Percentiles rank a stretch among this genome's conserved stretches.
These are phyloP conservation scores for Proteromonas lacertae DNA, from an alignment of 352 stramenopile species.

Conservation along the genomic window DNA sequence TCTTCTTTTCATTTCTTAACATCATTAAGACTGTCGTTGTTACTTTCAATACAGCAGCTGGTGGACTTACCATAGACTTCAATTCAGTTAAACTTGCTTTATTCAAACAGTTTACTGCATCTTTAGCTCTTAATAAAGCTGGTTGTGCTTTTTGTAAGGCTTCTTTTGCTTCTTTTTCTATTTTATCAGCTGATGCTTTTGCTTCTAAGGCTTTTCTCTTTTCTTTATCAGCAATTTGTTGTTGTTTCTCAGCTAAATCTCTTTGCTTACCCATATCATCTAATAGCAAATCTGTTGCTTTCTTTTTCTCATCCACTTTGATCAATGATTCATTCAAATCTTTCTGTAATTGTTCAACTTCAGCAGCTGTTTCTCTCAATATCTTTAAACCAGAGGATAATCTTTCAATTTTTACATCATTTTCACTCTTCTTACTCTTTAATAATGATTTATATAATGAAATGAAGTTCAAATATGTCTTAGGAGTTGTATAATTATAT, in stretches of 20 bases:
- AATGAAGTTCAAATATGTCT: conserved; percentile 42
- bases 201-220: conserved; percentile 58
- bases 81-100: conserved; percentile 45
- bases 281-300: conserved; percentile 32
- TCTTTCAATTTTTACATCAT: conserved; percentile 27
- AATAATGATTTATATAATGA: conserved; percentile 31
- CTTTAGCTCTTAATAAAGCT: conserved; percentile 26
- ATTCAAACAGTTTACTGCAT: conserved; percentile 30
- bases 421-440: conserved; percentile 32
- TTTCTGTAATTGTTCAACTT: conserved; percentile 35
- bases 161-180: conserved; percentile 38
- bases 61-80: conserved; percentile 43
- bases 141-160: conserved; percentile 45
- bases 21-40: conserved; percentile 54
- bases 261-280: conserved; percentile 59
- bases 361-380: conserved; percentile 30
- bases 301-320: conserved; percentile 50
- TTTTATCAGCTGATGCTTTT: conserved; percentile 44
- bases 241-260: conserved; percentile 30
- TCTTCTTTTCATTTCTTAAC: conserved; percentile 58
- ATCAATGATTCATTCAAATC: conserved; percentile 45
- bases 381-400: conserved; percentile 47
- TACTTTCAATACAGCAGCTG: conserved; percentile 29
- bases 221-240: conserved; percentile 30
- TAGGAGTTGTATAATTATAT: conserved; percentile 42